A percentile compares a stretch with the other conserved stretches of the same genome.
Conservation (phyloP, 768 basidiomycete species). For the Collybia nuda region DNA sequence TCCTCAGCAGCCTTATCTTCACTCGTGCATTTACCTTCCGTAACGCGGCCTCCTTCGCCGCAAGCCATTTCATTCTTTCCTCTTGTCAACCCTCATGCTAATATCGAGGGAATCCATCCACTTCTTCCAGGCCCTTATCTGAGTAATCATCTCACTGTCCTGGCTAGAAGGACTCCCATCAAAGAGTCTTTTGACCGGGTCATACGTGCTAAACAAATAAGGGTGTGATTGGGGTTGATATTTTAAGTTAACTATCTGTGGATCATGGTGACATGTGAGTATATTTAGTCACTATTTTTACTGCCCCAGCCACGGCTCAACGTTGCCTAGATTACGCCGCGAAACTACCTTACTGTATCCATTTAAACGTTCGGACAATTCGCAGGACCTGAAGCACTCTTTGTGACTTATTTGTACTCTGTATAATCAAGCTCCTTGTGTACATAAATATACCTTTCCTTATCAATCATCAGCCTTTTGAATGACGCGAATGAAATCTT, state of each 20-base stretch:
- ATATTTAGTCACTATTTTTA: too few relatives aligned
- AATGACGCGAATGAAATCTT: too few relatives aligned
- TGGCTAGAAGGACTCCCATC: constrained; percentile 64
- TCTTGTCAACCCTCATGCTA: constrained; percentile 49
- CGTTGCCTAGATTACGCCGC: too few relatives aligned
- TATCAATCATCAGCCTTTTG: too few relatives aligned
- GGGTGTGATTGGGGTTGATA: constrained; percentile 14
- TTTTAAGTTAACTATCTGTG: not conserved
- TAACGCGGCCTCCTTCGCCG: constrained; percentile 43
- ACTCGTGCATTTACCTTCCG: constrained; percentile 50
- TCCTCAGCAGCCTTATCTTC: constrained; percentile 59
- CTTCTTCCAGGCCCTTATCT: constrained; percentile 73
- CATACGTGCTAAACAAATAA: constrained; percentile 49
- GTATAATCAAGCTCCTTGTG: not conserved
- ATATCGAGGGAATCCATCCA: constrained; percentile 64
- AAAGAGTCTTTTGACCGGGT: constrained; percentile 72
- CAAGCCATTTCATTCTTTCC: constrained; percentile 66
- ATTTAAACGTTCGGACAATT: not conserved
- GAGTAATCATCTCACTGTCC: constrained; percentile 67
- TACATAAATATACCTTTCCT: too few relatives aligned
- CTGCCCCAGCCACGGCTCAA: too few relatives aligned
- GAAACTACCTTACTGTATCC: not conserved
- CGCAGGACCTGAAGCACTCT: not conserved
- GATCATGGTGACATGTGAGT: not conserved
- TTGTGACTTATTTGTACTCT: constrained; percentile 1